Percentiles rank a stretch among this genome's conserved stretches.
These are phyloP conservation scores for Boletus bicolor DNA, from an alignment of 768 basidiomycete genomes.

Conservation along the genomic window DNA sequence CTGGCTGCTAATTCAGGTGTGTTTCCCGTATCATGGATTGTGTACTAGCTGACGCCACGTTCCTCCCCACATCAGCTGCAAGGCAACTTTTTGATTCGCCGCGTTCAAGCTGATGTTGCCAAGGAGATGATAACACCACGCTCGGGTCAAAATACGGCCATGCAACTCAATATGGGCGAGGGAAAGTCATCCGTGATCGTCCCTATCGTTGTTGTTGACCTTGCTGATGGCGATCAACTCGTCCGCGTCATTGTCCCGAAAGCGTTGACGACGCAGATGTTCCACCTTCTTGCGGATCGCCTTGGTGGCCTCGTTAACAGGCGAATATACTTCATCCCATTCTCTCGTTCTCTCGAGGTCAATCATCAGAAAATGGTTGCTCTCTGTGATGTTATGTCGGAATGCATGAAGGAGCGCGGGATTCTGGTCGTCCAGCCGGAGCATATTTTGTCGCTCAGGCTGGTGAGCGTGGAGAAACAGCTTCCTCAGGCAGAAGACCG, in stretches of 20 bases:
- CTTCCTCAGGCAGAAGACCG: not conserved
- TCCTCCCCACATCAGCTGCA: constrained; percentile 37
- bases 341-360: constrained; percentile 40
- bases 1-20: constrained; percentile 46
- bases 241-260: constrained; percentile 52
- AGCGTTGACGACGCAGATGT: constrained; percentile 45
- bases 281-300: constrained; percentile 43
- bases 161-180: constrained; percentile 60
- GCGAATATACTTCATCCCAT: constrained; percentile 48
- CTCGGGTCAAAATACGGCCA: constrained; percentile 34
- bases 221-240: constrained; percentile 43
- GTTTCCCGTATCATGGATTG: not conserved
- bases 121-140: constrained; percentile 45
- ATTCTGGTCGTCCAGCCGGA: constrained; percentile 53
- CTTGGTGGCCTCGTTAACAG: constrained; percentile 45
- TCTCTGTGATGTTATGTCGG: constrained; percentile 33
- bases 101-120: constrained; percentile 41
- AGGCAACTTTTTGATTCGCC: constrained; percentile 40
- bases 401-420: constrained; percentile 39
- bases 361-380: constrained; percentile 8
- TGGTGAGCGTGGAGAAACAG: constrained; percentile 43
- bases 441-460: constrained; percentile 48
- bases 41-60: not conserved
- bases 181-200: constrained; percentile 51
- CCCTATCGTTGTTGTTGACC: constrained; percentile 38